These are phyloP conservation scores for Aureococcus anophagefferens DNA, from an alignment of 108 stramenopile genomes.

Conservation along the genomic window DNA sequence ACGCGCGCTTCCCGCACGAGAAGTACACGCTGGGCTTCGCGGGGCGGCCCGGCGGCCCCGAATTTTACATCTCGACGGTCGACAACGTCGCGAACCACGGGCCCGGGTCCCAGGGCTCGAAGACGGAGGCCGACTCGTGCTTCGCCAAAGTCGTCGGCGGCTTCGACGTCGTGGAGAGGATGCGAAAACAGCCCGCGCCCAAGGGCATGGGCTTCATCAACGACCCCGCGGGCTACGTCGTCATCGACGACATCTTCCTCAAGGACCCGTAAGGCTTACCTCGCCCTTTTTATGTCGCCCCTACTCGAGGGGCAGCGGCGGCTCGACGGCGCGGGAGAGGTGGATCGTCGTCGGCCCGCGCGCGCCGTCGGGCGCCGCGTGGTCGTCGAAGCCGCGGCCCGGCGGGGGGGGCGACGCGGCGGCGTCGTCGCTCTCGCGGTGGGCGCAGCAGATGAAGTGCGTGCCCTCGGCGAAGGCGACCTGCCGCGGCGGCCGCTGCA, in stretches of 20 bases:
- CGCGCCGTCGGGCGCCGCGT: too few species aligned
- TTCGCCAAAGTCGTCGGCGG: conserved; percentile 49
- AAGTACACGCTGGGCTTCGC: conserved; percentile 69
- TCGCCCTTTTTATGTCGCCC: too few species aligned
- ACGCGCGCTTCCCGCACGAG: conserved; percentile 49
- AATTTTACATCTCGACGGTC: conserved; percentile 76
- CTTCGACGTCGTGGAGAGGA: conserved; percentile 19
- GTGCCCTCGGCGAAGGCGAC: too few species aligned
- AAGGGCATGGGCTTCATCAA: background rate
- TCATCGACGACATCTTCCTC: background rate
- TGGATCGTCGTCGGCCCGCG: too few species aligned
- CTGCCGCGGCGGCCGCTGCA: too few species aligned
- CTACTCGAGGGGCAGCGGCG: too few species aligned
- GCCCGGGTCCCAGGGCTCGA: conserved; percentile 61
- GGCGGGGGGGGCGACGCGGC: too few species aligned
- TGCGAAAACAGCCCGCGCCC: conserved; percentile 11
- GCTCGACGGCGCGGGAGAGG: too few species aligned
- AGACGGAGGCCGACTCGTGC: conserved; percentile 75
- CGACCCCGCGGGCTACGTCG: background rate
- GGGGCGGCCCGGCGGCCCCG: conserved; percentile 76
- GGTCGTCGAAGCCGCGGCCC: too few species aligned
- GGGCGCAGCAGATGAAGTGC: too few species aligned
- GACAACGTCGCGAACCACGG: conserved; percentile 75
- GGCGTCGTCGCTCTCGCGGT: too few species aligned
- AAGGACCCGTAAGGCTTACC: too few species aligned